Evolutionary conservation across 352 stramenopile genomes (phyloP).

Genomic region (Pythium rhizo-oryzae): DNA sequence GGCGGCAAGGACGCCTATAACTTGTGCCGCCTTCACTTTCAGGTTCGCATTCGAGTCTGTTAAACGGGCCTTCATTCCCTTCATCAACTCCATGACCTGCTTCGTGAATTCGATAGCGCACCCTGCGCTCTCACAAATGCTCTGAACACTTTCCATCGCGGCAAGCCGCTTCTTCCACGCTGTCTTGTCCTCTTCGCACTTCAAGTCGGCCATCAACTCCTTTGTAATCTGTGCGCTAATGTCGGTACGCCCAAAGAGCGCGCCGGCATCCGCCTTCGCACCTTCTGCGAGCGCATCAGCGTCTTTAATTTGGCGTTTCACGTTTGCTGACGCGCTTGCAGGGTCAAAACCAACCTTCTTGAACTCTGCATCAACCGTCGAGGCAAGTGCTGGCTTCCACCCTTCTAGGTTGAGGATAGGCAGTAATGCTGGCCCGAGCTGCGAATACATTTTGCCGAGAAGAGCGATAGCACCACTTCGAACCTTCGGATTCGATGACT

Average conservation of each 20-base stretch:
- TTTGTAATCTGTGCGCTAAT: conserved; percentile 85
- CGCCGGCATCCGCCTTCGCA: conserved; percentile 44
- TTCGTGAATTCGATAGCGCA: conserved; percentile 87
- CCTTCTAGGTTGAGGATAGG: conserved; percentile 82
- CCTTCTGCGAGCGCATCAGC: conserved; percentile 47
- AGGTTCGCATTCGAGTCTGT: conserved; percentile 88
- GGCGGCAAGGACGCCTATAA: conserved; percentile 76
- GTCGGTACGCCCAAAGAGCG: conserved; percentile 76
- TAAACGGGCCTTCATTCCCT: conserved; percentile 72
- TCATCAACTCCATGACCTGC: conserved; percentile 75
- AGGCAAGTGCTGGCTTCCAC: conserved; percentile 82
- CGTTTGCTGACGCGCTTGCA: conserved; percentile 44
- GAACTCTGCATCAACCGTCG: conserved; percentile 81
- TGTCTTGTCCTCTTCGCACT: conserved; percentile 83
- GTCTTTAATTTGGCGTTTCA: conserved; percentile 74
- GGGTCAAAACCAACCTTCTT: conserved; percentile 81
- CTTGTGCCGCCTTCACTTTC: conserved; percentile 84
- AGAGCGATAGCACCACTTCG: conserved; percentile 65
- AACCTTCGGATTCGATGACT: conserved; percentile 83
- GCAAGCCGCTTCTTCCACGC: conserved; percentile 86
- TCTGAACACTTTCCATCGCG: conserved; percentile 80
- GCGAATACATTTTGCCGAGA: conserved; percentile 81
- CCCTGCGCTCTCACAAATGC: conserved; percentile 74
- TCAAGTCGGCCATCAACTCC: conserved; percentile 85
- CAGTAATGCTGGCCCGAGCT: conserved; percentile 77